A percentile compares a stretch with the other conserved stretches of the same genome.
Evolutionary conservation across 352 stramenopile genomes (phyloP).

Genomic region (Phytopythium helicoides): DNA sequence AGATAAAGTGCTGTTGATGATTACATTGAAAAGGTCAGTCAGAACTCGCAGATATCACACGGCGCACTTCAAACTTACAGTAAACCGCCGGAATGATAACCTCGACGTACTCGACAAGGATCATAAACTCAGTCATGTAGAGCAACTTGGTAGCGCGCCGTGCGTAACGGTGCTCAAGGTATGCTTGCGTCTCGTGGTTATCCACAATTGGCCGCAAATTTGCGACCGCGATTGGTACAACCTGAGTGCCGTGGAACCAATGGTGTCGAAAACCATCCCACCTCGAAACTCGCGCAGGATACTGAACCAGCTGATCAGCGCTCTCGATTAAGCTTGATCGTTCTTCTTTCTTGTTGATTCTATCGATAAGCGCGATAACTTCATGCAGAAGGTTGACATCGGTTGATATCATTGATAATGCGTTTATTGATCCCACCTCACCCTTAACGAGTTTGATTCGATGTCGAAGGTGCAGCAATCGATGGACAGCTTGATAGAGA

Average conservation of each 20-base stretch:
- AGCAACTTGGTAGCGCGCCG: conserved; percentile 18
- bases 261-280: background rate
- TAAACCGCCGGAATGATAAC: conserved; percentile 32
- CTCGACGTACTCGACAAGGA: conserved; percentile 31
- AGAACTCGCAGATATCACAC: background rate
- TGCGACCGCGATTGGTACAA: too few species aligned
- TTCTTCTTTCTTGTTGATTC: too few species aligned
- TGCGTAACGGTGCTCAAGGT: conserved; percentile 11
- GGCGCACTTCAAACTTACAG: conserved; percentile 16
- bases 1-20: conserved; percentile 16
- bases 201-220: background rate
- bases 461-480: background rate
- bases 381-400: conserved; percentile 4
- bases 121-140: conserved; percentile 27
- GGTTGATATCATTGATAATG: background rate
- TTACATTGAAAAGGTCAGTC: background rate
- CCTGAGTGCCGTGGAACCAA: background rate
- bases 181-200: background rate
- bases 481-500: background rate
- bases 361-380: background rate
- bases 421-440: background rate
- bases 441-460: background rate
- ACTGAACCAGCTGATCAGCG: background rate
- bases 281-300: background rate
- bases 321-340: background rate